Percentiles rank a stretch among this genome's conserved stretches.
Conservation (phyloP, 192 early-diverging fungal species). For the Coemansia sp. region DNA sequence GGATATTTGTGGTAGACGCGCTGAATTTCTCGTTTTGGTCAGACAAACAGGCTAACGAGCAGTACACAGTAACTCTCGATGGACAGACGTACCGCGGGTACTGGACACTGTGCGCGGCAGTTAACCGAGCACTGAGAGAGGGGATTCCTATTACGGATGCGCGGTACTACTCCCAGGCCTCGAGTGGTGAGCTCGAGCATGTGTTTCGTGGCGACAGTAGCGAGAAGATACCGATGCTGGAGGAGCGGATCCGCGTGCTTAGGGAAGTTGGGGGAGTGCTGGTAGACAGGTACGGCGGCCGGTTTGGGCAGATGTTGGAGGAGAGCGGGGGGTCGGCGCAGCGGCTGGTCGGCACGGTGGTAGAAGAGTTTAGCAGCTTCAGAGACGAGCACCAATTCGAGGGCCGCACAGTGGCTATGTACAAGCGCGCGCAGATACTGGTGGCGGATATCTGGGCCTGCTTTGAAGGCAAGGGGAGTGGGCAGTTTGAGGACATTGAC, state of each 20-base stretch:
- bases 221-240: constrained; percentile 60
- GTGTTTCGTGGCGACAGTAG: constrained; percentile 60
- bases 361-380: constrained; percentile 61
- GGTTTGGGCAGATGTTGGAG: constrained; percentile 57
- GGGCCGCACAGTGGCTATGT: constrained; percentile 57
- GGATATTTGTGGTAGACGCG: constrained; percentile 79
- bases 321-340: constrained; percentile 53
- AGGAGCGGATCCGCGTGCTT: constrained; percentile 58
- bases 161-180: constrained; percentile 45
- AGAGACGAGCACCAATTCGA: constrained; percentile 59
- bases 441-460: constrained; percentile 85
- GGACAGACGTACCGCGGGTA: constrained; percentile 67
- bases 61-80: constrained; percentile 59
- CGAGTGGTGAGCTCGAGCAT: constrained; percentile 41
- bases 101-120: constrained; percentile 75
- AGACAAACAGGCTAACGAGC: constrained; percentile 41
- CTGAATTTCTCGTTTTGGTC: constrained; percentile 88
- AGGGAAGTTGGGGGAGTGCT: constrained; percentile 69
- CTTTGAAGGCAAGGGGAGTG: constrained; percentile 63
- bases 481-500: constrained; percentile 71
- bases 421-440: constrained; percentile 81
- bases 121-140: constrained; percentile 63
- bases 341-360: constrained; percentile 55
- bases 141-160: constrained; percentile 61
- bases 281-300: constrained; percentile 56